A percentile compares a stretch with the other conserved stretches of the same genome.
Evolutionary conservation across 1,139 yeast species (phyloP).

Genomic region (Debaryomyces fabryi): DNA sequence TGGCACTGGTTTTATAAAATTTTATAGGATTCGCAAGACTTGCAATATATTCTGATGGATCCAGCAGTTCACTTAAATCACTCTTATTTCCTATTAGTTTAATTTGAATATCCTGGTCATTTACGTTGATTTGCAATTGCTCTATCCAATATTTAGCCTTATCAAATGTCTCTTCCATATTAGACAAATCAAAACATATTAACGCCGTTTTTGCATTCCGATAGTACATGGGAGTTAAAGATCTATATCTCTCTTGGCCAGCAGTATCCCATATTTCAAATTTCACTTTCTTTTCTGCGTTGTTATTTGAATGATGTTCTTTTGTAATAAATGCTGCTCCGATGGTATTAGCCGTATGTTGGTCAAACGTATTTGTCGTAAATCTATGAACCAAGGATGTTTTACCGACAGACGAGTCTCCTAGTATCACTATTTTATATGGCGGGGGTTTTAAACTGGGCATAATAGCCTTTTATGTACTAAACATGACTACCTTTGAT

Average conservation of each 20-base stretch:
- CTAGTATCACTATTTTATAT: conserved; percentile 45
- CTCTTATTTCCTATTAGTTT: conserved; percentile 41
- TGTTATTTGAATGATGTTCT: conserved; percentile 23
- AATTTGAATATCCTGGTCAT: conserved; percentile 25
- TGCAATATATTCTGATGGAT: conserved; percentile 1
- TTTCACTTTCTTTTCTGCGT: conserved; percentile 26
- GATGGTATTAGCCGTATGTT: conserved; percentile 46
- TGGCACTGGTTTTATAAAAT: conserved; percentile 49
- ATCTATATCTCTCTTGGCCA: conserved; percentile 52
- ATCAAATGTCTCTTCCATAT: conserved; percentile 34
- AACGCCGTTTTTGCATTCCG: conserved; percentile 48
- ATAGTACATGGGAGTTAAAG: conserved; percentile 54
- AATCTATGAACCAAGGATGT: conserved; percentile 50
- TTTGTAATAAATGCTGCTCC: conserved; percentile 54
- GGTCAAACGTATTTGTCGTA: conserved; percentile 38
- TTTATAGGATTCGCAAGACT: conserved; percentile 18
- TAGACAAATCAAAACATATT: conserved; percentile 40
- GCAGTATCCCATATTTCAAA: conserved; percentile 59
- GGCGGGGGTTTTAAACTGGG: conserved; percentile 21
- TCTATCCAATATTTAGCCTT: conserved; percentile 51
- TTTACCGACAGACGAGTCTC: conserved; percentile 53
- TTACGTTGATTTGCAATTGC: conserved; percentile 36
- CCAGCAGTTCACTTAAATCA: conserved; percentile 20
- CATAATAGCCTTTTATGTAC: neutral
- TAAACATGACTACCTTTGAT: neutral